Conservation (phyloP, 805 yeast species). For the Candida pseudoglaebosa region DNA sequence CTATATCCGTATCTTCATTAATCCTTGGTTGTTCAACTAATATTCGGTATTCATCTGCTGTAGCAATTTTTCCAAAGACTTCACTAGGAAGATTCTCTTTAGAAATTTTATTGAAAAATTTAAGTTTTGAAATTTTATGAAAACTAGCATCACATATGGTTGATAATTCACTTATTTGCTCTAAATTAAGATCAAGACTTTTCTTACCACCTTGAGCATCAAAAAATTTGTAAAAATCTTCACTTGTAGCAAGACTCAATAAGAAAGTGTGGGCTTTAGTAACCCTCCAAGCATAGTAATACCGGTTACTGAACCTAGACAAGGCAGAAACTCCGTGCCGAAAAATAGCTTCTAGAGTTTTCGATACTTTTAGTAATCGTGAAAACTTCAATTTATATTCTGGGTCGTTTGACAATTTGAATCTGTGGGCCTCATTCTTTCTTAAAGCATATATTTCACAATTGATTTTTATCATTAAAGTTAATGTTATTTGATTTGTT, state of each 20-base stretch:
- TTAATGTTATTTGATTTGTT: constrained; percentile 22
- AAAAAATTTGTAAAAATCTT: constrained; percentile 20
- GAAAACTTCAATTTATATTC: constrained; percentile 19
- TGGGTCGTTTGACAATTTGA: constrained; percentile 12
- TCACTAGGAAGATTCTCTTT: neutral
- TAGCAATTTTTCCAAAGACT: neutral
- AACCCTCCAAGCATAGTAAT: constrained; percentile 67
- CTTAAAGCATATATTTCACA: constrained; percentile 20
- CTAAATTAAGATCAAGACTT: constrained; percentile 12
- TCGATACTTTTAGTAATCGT: constrained; percentile 23
- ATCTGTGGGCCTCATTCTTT: constrained; percentile 16
- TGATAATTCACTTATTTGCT: constrained; percentile 27
- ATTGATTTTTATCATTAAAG: constrained; percentile 22
- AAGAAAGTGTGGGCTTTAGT: constrained; percentile 51
- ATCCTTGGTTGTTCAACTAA: neutral
- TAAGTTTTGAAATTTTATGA: constrained; percentile 10
- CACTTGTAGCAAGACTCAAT: constrained; percentile 28
- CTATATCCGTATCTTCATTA: neutral
- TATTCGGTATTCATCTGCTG: constrained; percentile 1
- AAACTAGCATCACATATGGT: constrained; percentile 15
- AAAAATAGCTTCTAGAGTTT: constrained; percentile 17
- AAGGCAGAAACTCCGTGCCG: constrained; percentile 21
- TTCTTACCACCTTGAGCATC: constrained; percentile 6
- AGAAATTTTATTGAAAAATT: constrained; percentile 3
- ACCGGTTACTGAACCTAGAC: constrained; percentile 48